Evolutionary conservation across 1,139 yeast species (phyloP).

Genomic region (Magnusiomyces paraingens): DNA sequence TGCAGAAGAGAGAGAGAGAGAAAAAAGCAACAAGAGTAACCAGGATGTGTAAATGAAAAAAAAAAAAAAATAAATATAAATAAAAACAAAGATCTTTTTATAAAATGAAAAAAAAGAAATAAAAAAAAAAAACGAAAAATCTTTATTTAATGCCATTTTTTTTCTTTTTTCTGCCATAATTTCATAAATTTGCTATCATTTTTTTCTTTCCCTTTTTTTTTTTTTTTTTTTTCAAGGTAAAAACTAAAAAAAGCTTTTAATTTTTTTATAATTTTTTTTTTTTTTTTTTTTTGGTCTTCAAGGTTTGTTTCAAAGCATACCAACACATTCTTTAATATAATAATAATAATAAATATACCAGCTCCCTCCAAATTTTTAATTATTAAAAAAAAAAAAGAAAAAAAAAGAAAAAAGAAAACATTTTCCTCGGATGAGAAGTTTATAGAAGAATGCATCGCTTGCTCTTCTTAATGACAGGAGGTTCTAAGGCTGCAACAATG

Average conservation of each 20-base stretch:
- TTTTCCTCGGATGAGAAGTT: slow-evolving; percentile 12
- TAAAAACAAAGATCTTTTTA: neutral
- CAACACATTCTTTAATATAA: slow-evolving; percentile 1
- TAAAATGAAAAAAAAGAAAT: neutral
- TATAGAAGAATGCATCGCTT: slow-evolving; percentile 78
- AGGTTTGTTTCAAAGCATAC: no score
- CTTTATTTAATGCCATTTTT: neutral
- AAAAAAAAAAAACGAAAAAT: slow-evolving; percentile 4
- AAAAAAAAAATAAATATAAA: slow-evolving; percentile 3
- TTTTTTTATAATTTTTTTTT: no score
- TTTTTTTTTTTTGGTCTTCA: no score
- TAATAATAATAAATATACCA: neutral
- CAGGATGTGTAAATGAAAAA: neutral
- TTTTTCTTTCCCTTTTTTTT: neutral
- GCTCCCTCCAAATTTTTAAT: no score
- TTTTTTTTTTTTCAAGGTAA: neutral
- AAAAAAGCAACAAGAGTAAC: slow-evolving; percentile 1
- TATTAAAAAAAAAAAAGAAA: slow-evolving; percentile 6
- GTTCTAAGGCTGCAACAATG: slow-evolving; percentile 60
- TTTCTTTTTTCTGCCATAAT: neutral
- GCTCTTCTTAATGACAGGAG: slow-evolving; percentile 23
- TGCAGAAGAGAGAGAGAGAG: neutral
- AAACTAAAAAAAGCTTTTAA: no score
- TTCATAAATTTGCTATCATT: neutral
- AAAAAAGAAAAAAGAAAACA: neutral